A percentile compares a stretch with the other conserved stretches of the same genome.
Conservation (phyloP, 768 basidiomycete species). For the Boletus reticulatus region DNA sequence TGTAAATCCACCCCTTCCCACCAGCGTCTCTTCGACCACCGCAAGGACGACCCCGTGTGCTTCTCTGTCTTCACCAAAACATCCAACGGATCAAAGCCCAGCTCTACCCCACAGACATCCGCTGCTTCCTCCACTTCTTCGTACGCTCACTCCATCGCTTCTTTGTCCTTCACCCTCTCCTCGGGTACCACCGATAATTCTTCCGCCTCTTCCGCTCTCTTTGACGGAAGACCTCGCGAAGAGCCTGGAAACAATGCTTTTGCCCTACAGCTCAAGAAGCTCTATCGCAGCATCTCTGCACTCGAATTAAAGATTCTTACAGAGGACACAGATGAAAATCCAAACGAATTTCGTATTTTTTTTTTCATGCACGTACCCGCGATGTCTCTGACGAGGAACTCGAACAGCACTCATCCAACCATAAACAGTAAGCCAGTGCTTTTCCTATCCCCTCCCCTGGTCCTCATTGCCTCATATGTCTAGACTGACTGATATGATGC, state of each 20-base stretch:
- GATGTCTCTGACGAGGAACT: conserved; percentile 49
- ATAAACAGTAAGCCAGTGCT: conserved; percentile 70
- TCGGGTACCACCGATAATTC: conserved; percentile 74
- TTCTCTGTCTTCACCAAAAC: conserved; percentile 69
- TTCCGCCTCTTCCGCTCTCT: conserved; percentile 67
- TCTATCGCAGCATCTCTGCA: conserved; percentile 79
- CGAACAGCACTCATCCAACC: conserved; percentile 62
- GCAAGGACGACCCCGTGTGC: conserved; percentile 86
- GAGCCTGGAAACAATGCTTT: conserved; percentile 66
- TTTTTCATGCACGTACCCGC: conserved; percentile 34
- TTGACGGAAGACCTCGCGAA: conserved; percentile 53
- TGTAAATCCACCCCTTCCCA: conserved; percentile 32
- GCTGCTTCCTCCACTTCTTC: conserved; percentile 73
- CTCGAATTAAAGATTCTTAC: conserved; percentile 74
- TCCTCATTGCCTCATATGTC: conserved; percentile 8
- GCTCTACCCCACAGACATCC: conserved; percentile 58
- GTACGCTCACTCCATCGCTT: conserved; percentile 65
- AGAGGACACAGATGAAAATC: conserved; percentile 56
- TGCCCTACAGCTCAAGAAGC: conserved; percentile 70
- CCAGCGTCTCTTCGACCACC: conserved; percentile 80
- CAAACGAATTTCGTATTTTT: conserved; percentile 37
- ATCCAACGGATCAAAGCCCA: conserved; percentile 35
- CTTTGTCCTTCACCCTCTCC: conserved; percentile 71
- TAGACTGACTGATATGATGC: conserved; percentile 89
- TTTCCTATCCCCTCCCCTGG: not conserved